phyloP scores from a whole-genome alignment of 225 moss, liverwort and hornwort species.

The Thuidium tamariscinum region DNA sequence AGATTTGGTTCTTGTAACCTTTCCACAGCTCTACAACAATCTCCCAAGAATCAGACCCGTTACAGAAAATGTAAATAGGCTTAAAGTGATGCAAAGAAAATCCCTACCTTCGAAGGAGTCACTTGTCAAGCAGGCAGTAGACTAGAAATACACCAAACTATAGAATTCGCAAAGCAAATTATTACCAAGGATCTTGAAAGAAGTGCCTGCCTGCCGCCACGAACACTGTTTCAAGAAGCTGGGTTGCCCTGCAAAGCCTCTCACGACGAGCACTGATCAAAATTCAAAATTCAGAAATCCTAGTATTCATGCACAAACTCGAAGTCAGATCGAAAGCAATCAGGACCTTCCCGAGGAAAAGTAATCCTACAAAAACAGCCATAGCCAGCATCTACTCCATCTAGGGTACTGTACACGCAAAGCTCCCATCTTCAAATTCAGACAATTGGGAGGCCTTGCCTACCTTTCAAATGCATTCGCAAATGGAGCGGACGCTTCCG shows the following conservation, averaged over 20 bases:
- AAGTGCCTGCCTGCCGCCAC: neutral
- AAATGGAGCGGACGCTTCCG: neutral
- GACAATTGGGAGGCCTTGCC: neutral
- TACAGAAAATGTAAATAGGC: neutral
- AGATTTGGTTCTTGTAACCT: neutral
- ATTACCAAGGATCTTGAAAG: constrained; percentile 5
- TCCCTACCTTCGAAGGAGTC: neutral
- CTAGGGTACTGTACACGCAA: neutral
- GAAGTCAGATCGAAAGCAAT: neutral
- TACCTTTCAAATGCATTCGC: constrained; percentile 2
- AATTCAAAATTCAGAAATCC: neutral
- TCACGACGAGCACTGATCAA: neutral
- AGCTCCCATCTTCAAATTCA: neutral
- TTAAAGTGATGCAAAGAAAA: neutral
- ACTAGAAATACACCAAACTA: neutral
- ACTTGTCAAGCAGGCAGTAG: neutral
- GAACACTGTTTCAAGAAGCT: neutral
- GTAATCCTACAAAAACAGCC: neutral
- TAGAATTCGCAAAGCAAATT: too few species aligned
- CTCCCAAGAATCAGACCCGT: neutral
- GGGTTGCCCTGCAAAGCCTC: constrained; percentile 4
- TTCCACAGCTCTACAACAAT: neutral
- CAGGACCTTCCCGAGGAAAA: neutral
- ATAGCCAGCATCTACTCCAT: neutral
- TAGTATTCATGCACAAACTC: neutral